Percentiles rank a stretch among this genome's conserved stretches.
These are phyloP conservation scores for Miscanthus lutarioriparius DNA, from an alignment of 176 grass and related monocot genomes.

Conservation along the genomic window DNA sequence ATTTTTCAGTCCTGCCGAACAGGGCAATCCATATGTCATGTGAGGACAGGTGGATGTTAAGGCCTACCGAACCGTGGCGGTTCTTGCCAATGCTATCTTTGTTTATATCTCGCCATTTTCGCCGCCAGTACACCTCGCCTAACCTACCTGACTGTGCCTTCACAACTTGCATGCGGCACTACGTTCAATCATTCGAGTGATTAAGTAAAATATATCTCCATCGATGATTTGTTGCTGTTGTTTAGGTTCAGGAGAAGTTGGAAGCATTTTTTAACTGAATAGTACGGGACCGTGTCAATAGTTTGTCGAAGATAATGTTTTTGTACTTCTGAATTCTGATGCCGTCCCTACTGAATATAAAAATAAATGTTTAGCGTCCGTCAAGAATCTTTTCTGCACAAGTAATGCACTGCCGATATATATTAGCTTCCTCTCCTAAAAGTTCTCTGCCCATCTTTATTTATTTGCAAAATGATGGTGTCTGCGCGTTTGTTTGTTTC, in stretches of 20 bases:
- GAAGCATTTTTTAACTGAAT: neutral
- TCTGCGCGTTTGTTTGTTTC: neutral
- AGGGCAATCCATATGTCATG: no score
- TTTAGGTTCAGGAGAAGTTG: constrained; percentile 10
- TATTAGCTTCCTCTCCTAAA: no score
- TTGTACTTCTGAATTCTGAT: neutral
- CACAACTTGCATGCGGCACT: neutral
- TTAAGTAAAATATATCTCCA: neutral
- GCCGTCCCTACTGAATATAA: neutral
- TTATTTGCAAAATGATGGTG: neutral
- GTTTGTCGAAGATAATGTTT: constrained; percentile 8
- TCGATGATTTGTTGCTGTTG: neutral
- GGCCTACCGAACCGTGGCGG: constrained; percentile 34
- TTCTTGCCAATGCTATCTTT: constrained; percentile 6
- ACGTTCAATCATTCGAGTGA: neutral
- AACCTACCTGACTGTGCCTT: constrained; percentile 24
- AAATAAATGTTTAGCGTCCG: neutral
- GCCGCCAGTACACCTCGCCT: neutral
- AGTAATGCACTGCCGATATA: neutral
- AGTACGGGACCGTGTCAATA: neutral
- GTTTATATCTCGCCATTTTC: neutral
- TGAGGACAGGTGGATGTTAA: constrained; percentile 19
- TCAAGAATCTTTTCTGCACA: constrained; percentile 10
- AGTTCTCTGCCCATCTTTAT: no score
- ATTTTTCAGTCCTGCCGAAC: no score